phyloP scores from a whole-genome alignment of 179 eudicot species.

The Pouteria campechiana region DNA sequence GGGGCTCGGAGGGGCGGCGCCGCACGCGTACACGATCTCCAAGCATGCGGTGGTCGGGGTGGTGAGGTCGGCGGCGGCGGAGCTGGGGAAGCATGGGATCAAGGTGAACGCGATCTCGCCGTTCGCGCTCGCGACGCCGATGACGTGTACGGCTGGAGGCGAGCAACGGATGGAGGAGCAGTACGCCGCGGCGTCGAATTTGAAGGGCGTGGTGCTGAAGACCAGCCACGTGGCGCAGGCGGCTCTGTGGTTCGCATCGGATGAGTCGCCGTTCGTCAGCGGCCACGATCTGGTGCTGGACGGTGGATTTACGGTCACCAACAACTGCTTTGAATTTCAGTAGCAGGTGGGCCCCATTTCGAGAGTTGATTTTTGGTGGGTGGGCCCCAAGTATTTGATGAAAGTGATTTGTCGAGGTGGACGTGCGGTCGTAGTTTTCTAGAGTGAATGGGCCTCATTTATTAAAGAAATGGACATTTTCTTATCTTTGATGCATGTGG shows the following conservation, averaged over 20 bases:
- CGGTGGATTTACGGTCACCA: constrained; percentile 48
- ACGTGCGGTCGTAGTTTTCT: too few species aligned
- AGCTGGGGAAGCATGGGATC: constrained; percentile 57
- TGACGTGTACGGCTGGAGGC: constrained; percentile 21
- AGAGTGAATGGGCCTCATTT: too few species aligned
- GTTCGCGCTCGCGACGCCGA: constrained; percentile 56
- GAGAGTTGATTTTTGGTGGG: too few species aligned
- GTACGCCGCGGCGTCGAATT: constrained; percentile 14
- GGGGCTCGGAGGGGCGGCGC: constrained; percentile 38
- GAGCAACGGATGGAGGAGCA: constrained; percentile 25
- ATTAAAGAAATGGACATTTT: too few species aligned
- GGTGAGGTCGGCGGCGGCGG: constrained; percentile 34
- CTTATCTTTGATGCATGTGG: too few species aligned
- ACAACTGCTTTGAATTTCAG: constrained; percentile 8
- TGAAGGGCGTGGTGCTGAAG: constrained; percentile 49
- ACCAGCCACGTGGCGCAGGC: constrained; percentile 55
- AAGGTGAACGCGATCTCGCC: constrained; percentile 58
- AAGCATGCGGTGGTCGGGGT: constrained; percentile 59
- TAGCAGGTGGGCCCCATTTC: too few species aligned
- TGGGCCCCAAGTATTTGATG: too few species aligned
- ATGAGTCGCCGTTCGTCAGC: constrained; percentile 49
- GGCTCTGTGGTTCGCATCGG: constrained; percentile 58
- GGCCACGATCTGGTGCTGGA: constrained; percentile 60
- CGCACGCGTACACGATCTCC: constrained; percentile 36
- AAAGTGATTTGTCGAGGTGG: too few species aligned